phyloP scores from a whole-genome alignment of 805 yeast species.

The Starmera dryadoides region DNA sequence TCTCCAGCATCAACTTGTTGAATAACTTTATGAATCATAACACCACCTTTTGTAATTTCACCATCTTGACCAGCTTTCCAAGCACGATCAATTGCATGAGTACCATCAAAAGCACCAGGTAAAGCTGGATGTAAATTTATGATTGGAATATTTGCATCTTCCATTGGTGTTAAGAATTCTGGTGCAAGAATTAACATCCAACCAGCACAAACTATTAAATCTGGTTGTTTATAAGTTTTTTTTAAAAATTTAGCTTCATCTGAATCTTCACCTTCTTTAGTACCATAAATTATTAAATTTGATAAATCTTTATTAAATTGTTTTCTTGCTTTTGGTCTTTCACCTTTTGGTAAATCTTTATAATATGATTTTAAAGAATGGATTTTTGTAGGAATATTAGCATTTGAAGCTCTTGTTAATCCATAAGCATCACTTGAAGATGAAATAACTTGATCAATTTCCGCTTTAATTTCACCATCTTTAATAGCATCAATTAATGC shows the following conservation, averaged over 20 bases:
- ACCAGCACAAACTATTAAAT: constrained; percentile 93
- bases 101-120: constrained; percentile 96
- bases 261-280: constrained; percentile 25
- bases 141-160: constrained; percentile 57
- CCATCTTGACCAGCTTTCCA: constrained; percentile 94
- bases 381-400: constrained; percentile 60
- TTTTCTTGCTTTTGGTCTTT: constrained; percentile 55
- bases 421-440: constrained; percentile 88
- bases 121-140: constrained; percentile 95
- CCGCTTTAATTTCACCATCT: constrained; percentile 35
- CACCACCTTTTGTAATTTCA: constrained; percentile 69
- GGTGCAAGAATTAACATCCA: constrained; percentile 94
- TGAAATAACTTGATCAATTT: constrained; percentile 74
- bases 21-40: constrained; percentile 96
- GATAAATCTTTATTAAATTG: constrained; percentile 78
- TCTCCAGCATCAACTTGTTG: constrained; percentile 92
- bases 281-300: constrained; percentile 47
- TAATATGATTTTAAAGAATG: constrained; percentile 73
- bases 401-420: constrained; percentile 64
- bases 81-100: constrained; percentile 93
- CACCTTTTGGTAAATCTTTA: constrained; percentile 65
- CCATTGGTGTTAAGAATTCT: constrained; percentile 61
- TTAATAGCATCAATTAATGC: constrained; percentile 76
- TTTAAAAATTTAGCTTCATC: constrained; percentile 9
- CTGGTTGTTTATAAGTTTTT: constrained; percentile 50